phyloP scores from a whole-genome alignment of 768 basidiomycete species.

The Boletus tomentosulus region DNA sequence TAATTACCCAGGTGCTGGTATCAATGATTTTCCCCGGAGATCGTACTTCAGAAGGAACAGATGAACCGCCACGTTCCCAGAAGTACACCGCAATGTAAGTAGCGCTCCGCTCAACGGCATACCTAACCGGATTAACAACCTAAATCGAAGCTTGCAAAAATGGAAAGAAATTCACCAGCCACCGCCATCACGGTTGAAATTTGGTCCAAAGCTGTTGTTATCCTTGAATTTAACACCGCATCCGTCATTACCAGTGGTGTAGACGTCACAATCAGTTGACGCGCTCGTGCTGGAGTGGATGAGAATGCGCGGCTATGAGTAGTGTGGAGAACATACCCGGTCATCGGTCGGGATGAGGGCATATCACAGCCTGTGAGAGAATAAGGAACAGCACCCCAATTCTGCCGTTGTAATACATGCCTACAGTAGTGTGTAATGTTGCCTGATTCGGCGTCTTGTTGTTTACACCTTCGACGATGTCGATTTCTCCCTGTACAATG shows the following conservation, averaged over 20 bases:
- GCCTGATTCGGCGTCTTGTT: constrained; percentile 24
- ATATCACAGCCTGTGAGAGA: constrained; percentile 26
- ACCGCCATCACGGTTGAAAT: constrained; percentile 34
- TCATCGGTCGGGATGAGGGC: constrained; percentile 25
- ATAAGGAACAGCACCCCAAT: neutral
- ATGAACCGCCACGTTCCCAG: constrained; percentile 35
- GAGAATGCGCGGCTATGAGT: neutral
- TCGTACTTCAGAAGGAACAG: constrained; percentile 35
- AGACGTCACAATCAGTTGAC: constrained; percentile 24
- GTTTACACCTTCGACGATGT: constrained; percentile 35
- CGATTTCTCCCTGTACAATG: constrained; percentile 25
- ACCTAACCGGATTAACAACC: constrained; percentile 20
- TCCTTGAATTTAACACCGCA: constrained; percentile 29
- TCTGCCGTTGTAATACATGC: constrained; percentile 7
- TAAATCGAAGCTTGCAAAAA: neutral
- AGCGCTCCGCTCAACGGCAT: constrained; percentile 31
- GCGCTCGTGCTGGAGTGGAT: constrained; percentile 9
- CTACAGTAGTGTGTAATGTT: constrained; percentile 26
- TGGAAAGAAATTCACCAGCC: constrained; percentile 28
- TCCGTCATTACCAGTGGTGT: constrained; percentile 25
- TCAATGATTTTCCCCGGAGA: constrained; percentile 17
- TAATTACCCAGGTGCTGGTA: constrained; percentile 24
- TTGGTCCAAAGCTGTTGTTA: constrained; percentile 30
- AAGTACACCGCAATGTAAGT: constrained; percentile 36
- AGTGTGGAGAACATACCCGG: constrained; percentile 24